A percentile compares a stretch with the other conserved stretches of the same genome.
phyloP scores from a whole-genome alignment of 1,284 basidiomycete genomes.

The Trichosporon coremiiforme region DNA sequence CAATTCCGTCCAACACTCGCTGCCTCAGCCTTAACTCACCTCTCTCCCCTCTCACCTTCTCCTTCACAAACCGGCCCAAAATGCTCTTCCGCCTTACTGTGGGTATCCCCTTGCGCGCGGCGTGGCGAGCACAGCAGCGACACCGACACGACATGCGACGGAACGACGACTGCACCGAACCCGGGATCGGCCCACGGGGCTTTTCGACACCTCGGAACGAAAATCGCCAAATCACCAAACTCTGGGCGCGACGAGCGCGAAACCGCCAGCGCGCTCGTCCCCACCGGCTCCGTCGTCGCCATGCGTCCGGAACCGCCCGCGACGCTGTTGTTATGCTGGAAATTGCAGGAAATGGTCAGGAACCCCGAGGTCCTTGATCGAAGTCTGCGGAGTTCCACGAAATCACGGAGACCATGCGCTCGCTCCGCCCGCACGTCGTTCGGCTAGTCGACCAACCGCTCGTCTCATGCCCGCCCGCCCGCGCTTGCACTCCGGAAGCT shows the following conservation, averaged over 20 bases:
- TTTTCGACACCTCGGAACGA: conserved; percentile 15
- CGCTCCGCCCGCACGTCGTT: background rate
- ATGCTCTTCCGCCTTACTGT: conserved; percentile 53
- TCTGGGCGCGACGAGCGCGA: conserved; percentile 14
- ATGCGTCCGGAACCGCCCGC: background rate
- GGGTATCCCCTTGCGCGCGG: conserved; percentile 28
- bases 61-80: conserved; percentile 32
- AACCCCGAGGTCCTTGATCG: background rate
- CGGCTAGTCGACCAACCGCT: conserved; percentile 7
- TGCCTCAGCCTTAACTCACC: conserved; percentile 6
- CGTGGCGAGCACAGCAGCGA: conserved; percentile 17
- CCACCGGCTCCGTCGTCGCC: background rate
- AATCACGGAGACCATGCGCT: conserved; percentile 1
- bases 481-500: background rate
- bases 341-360: background rate
- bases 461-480: background rate
- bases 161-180: background rate
- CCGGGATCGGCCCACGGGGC: conserved; percentile 7
- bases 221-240: conserved; percentile 17
- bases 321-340: background rate
- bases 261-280: conserved; percentile 4
- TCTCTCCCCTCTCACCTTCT: conserved; percentile 12
- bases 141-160: conserved; percentile 16
- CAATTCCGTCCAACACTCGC: conserved; percentile 20
- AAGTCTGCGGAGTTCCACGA: background rate